These are phyloP conservation scores for Beauveria sp. DNA, from an alignment of 2,329 filamentous ascomycete genomes.

Conservation along the genomic window DNA sequence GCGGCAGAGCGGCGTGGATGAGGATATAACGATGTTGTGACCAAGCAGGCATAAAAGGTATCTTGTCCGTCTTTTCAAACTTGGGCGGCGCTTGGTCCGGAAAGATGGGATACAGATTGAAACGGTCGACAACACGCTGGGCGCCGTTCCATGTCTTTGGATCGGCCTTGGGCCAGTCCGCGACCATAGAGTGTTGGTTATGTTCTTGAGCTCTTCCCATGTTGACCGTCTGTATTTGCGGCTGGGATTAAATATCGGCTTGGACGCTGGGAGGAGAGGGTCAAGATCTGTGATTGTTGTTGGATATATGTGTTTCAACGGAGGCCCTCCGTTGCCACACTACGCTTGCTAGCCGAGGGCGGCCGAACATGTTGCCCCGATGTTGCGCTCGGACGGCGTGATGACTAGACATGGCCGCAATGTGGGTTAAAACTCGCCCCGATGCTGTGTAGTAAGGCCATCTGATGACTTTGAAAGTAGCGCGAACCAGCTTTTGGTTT, in stretches of 20 bases:
- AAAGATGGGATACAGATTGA: conserved; percentile 13
- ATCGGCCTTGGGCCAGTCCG: conserved; percentile 15
- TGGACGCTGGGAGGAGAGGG: too few relatives aligned
- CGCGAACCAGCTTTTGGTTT: too few relatives aligned
- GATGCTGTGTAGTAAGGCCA: too few relatives aligned
- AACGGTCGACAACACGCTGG: conserved; percentile 14
- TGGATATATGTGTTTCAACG: background rate
- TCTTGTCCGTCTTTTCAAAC: conserved; percentile 23
- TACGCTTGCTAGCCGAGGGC: background rate
- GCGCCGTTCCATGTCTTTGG: conserved; percentile 14
- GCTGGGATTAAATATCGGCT: background rate
- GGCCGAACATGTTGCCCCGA: background rate
- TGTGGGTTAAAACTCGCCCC: too few relatives aligned
- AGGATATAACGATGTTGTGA: conserved; percentile 25
- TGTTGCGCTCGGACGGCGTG: background rate
- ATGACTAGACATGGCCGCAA: background rate
- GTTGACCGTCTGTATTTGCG: background rate
- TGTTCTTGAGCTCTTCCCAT: conserved; percentile 7
- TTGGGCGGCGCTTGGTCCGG: conserved; percentile 18
- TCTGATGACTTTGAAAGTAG: too few relatives aligned
- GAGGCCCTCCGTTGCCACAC: conserved; percentile 32
- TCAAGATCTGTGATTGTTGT: background rate
- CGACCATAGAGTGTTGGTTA: conserved; percentile 16
- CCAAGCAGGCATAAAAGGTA: conserved; percentile 23
- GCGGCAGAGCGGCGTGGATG: conserved; percentile 19